Conservation (phyloP, 495 filamentous ascomycete species). For the Talaromyces borbonicus region DNA sequence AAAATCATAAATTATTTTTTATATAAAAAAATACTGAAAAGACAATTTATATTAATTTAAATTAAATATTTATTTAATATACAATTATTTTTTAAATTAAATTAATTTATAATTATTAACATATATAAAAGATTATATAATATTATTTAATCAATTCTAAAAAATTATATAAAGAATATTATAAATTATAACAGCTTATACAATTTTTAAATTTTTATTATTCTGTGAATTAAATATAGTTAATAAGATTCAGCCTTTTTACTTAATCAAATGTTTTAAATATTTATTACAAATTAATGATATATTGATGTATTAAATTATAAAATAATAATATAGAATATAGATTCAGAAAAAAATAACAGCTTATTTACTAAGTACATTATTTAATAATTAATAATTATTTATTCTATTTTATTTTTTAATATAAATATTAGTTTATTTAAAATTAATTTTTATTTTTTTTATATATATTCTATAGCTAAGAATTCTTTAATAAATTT, state of each 20-base stretch:
- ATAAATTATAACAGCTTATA: background rate
- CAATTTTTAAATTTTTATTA: background rate
- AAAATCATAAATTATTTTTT: too few relatives aligned
- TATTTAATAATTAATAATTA: too few relatives aligned
- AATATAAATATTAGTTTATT: too few relatives aligned
- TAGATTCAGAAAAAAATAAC: background rate
- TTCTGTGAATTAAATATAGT: background rate
- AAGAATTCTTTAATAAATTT: too few relatives aligned
- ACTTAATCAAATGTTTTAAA: background rate
- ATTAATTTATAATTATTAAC: background rate
- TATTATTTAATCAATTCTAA: background rate
- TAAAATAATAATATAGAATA: background rate
- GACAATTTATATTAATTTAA: background rate
- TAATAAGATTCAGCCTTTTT: background rate
- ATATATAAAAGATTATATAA: too few relatives aligned
- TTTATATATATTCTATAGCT: too few relatives aligned
- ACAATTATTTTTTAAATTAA: background rate
- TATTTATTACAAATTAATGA: background rate
- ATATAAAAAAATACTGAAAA: background rate
- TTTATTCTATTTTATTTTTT: too few relatives aligned
- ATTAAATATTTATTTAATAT: too few relatives aligned
- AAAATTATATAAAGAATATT: background rate
- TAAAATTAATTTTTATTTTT: too few relatives aligned
- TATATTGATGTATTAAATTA: background rate
- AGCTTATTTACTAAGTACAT: slow-evolving; percentile 5